A percentile compares a stretch with the other conserved stretches of the same genome.
Conservation (phyloP, 495 filamentous ascomycete species). For the Trichoderma reesei region DNA sequence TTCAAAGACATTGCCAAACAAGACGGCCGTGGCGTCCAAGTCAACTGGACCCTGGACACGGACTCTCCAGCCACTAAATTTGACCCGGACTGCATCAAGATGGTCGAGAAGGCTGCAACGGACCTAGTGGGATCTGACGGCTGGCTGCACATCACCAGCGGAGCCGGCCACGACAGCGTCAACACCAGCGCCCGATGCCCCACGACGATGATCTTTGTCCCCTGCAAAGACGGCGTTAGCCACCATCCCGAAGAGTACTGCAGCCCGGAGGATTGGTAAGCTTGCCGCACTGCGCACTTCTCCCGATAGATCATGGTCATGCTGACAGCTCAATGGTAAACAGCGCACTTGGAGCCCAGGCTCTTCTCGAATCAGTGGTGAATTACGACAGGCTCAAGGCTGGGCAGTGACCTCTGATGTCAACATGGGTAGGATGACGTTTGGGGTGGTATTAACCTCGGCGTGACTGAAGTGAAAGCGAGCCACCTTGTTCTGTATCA, state of each 20-base stretch:
- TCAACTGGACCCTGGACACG: conserved; percentile 52
- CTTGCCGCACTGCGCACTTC: neutral
- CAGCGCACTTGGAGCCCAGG: conserved; percentile 3
- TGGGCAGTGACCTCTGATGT: neutral
- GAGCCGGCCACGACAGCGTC: conserved; percentile 51
- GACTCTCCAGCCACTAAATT: conserved; percentile 59
- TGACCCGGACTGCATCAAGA: conserved; percentile 58
- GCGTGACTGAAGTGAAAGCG: too few species aligned
- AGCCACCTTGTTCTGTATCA: too few species aligned
- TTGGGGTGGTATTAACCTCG: neutral
- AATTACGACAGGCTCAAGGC: conserved; percentile 5
- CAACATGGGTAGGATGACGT: neutral
- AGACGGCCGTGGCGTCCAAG: conserved; percentile 32
- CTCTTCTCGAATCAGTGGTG: conserved; percentile 1
- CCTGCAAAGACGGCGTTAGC: conserved; percentile 36
- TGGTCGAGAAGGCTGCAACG: conserved; percentile 51
- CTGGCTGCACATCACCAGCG: conserved; percentile 39
- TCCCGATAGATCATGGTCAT: neutral
- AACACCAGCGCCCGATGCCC: conserved; percentile 30
- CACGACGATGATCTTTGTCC: conserved; percentile 43
- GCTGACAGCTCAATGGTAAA: neutral
- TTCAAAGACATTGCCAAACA: conserved; percentile 49
- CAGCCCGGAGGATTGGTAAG: conserved; percentile 29
- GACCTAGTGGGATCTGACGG: conserved; percentile 18
- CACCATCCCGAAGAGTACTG: conserved; percentile 42